phyloP scores from a whole-genome alignment of 2,329 filamentous ascomycete genomes.

The Fusarium sp. region DNA sequence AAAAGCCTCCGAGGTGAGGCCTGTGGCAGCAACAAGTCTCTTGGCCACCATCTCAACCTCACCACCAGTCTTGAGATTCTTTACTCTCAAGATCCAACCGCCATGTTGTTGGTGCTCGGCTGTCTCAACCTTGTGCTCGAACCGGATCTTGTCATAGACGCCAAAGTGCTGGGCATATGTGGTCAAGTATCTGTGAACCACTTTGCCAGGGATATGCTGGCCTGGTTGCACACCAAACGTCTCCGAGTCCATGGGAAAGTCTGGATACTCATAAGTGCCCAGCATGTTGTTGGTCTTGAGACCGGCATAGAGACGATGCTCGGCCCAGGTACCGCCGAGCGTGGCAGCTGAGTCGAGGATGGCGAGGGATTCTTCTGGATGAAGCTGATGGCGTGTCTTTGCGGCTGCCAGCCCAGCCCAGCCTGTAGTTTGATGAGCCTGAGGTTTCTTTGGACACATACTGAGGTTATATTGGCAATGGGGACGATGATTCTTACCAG shows the following conservation, averaged over 20 bases:
- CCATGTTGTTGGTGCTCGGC: conserved; percentile 54
- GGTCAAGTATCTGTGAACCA: conserved; percentile 59
- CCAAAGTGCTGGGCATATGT: conserved; percentile 56
- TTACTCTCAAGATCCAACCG: conserved; percentile 51
- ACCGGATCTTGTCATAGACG: conserved; percentile 53
- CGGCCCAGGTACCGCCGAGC: conserved; percentile 75
- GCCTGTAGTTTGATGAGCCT: conserved; percentile 32
- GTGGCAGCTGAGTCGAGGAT: conserved; percentile 66
- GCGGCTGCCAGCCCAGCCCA: conserved; percentile 66
- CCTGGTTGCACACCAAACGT: conserved; percentile 58
- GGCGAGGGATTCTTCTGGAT: conserved; percentile 64
- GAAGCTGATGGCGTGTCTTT: conserved; percentile 67
- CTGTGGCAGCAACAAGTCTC: conserved; percentile 64
- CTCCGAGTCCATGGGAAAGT: conserved; percentile 73
- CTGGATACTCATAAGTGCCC: conserved; percentile 77
- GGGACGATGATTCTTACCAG: conserved; percentile 55
- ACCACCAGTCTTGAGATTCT: conserved; percentile 16
- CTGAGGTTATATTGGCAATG: not conserved
- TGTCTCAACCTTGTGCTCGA: conserved; percentile 51
- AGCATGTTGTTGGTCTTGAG: conserved; percentile 79
- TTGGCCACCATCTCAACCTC: conserved; percentile 49
- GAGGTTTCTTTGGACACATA: not conserved
- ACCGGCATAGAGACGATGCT: conserved; percentile 71
- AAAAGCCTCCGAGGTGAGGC: conserved; percentile 59
- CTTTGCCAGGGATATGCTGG: conserved; percentile 58